Evolutionary conservation across 306 rosid species (phyloP), one percentile per base, ranked within the genome.

Genomic region (Medicago arabica): DNA sequence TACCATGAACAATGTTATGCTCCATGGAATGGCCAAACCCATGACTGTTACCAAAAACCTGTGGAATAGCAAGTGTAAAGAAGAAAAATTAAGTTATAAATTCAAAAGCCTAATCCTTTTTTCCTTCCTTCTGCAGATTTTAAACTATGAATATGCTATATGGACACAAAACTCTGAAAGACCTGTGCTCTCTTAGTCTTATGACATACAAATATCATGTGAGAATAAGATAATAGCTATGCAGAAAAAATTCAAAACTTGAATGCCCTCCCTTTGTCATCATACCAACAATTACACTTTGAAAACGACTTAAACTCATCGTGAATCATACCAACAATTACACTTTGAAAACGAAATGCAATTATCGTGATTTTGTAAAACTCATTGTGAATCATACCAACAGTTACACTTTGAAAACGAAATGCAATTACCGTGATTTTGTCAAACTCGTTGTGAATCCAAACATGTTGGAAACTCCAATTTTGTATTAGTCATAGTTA

Each of bases 21-120:
- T 87, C 98, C 98, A 93, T 8, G 97, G 98, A 82, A 91, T 87
- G 9, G 91, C 86, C 85, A 93, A 88, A 23, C 96, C 96, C 98
- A 93, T 93, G 74, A 88, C 89, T 25, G 96, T 93, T 81, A 87
- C 97, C 91, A 93, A 87, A 81, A 83, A 88, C 81, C 98, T 93
- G 93, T 67, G 74, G 67, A 66, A 81, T 53, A 86, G 75, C 77
- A 85, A 62, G 80, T 71, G 25, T 74, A 71, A 74, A 9, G 23
- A 10, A 0, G 23, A 10, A 0, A 38, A 47, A 57, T 10, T 9
- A 19, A 9, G n/a, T 57, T 10, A 19, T 19, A 10, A 15, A 21
- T 21, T 19, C 50, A 38, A 21, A 51, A 23, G 57, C 77, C 59
- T 55, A 16, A 18, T 11, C 51, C 58, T 44, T 23, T 9, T 47